Base-by-base conservation (phyloP, 2,329 filamentous ascomycete genomes). In the Endoconidiophora polonica region DNA sequence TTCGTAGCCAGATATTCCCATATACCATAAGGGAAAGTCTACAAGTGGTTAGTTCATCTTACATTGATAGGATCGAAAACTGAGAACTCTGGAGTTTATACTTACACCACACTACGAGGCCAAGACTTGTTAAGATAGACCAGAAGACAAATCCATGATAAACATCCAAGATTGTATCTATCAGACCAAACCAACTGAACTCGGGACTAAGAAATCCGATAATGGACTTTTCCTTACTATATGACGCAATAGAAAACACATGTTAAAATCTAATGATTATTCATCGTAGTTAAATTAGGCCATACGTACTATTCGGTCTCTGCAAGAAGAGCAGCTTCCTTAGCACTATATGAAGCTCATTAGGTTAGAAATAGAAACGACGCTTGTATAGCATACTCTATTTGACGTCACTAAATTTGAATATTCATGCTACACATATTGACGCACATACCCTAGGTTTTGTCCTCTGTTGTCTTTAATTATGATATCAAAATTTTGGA, bases 91-190 rank as follows among this genome's bases (percentile, higher is more conserved):
- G 33, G 5, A 41, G 6, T 20, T 42, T 10, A 16, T 22, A 76
- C 82, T 74, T 77, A 86, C 82, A 98, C 91, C 91, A 98, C 42
- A 98, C 83, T 40, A 85, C 72, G 42, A 98, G 71, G 23, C 86
- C 88, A 48, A 98, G 71, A 54, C 86, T 86, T 52, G 91, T 98
- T 56, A 95, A 70, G 61, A 90, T 83, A 7, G 88, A 87, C 91
- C 91, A 98, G 66, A 96, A 96, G 50, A 91, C 78, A 62, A 90
- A 96, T 81, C 90, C 91, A 65, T 88, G 86, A 65, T 95, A 96
- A 48, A 94, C 76, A 67, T 95, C 86, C 37, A 90, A 86, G 22
- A 76, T 75, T 9, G 86, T 84, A 63, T 96, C 86, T 48, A 95
- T 66, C 48, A 84, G 72, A 57, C 82, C 81, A 41, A 70, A 62